These are phyloP conservation scores for Leavenworthia alabamica DNA, from an alignment of 345 rosid genomes.

Conservation along the genomic window DNA sequence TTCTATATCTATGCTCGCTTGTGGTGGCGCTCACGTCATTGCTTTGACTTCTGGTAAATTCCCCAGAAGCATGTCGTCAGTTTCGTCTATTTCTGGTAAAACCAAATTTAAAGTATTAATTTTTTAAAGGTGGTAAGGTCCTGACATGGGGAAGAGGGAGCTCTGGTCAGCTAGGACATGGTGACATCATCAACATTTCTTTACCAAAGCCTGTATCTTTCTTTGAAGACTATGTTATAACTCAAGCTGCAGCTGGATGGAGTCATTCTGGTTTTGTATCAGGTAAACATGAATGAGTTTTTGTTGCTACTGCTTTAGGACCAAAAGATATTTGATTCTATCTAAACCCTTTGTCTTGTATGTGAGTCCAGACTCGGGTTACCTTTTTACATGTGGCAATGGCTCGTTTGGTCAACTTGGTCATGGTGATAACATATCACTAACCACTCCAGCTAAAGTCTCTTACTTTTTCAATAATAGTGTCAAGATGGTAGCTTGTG, in stretches of 20 bases:
- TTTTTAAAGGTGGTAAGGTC: constrained; percentile 67
- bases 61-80: too few species aligned
- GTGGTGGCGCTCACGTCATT: constrained; percentile 92
- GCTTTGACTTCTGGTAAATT: constrained; percentile 53
- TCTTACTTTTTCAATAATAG: constrained; percentile 44
- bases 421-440: constrained; percentile 60
- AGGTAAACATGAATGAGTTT: constrained; percentile 34
- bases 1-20: constrained; percentile 58
- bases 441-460: constrained; percentile 50
- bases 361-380: constrained; percentile 40
- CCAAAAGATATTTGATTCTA: background rate
- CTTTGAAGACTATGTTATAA: constrained; percentile 34
- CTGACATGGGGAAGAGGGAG: constrained; percentile 91
- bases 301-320: background rate
- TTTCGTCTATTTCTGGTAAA: too few species aligned
- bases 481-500: constrained; percentile 68
- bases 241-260: constrained; percentile 85
- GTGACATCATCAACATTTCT: constrained; percentile 39
- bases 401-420: constrained; percentile 97
- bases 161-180: constrained; percentile 91
- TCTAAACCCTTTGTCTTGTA: background rate
- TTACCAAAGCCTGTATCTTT: constrained; percentile 43
- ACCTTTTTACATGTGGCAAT: constrained; percentile 77
- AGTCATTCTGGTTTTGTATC: constrained; percentile 81
- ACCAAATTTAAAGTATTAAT: too few species aligned